Conservation (phyloP, 805 yeast species). For the Maudiozyma serrabonitensis region DNA sequence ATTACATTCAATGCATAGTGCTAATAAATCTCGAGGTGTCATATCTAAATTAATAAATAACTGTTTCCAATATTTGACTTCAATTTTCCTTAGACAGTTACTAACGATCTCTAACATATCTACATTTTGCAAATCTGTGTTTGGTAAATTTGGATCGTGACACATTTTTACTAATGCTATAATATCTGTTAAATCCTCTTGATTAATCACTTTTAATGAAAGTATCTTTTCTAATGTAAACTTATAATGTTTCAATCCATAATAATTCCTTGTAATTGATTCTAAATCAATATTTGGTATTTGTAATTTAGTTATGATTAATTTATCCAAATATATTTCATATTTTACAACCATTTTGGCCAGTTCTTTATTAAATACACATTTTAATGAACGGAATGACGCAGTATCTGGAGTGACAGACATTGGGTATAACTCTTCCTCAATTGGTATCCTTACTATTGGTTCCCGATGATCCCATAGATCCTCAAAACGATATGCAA, state of each 20-base stretch:
- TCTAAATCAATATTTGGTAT: conserved; percentile 6
- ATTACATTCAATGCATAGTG: conserved; percentile 24
- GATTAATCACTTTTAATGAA: conserved; percentile 18
- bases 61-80: conserved; percentile 24
- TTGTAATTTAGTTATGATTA: conserved; percentile 13
- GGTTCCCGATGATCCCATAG: conserved; percentile 17
- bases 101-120: conserved; percentile 26
- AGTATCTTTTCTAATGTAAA: conserved; percentile 29
- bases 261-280: conserved; percentile 18
- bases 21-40: conserved; percentile 25
- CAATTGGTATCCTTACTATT: conserved; percentile 11
- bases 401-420: conserved; percentile 24
- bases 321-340: conserved; percentile 25
- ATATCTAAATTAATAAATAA: conserved; percentile 18
- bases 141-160: conserved; percentile 7
- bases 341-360: conserved; percentile 17
- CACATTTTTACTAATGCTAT: conserved; percentile 18
- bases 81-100: conserved; percentile 29
- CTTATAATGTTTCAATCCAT: conserved; percentile 21
- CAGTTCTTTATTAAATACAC: conserved; percentile 12
- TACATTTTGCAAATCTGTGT: conserved; percentile 4
- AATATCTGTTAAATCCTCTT: conserved; percentile 17
- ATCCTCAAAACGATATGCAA: conserved; percentile 14
- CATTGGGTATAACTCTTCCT: conserved; percentile 24
- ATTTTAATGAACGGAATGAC: conserved; percentile 20